These are phyloP conservation scores for Neurospora sp. DNA, from an alignment of 495 filamentous ascomycete species.

Conservation along the genomic window DNA sequence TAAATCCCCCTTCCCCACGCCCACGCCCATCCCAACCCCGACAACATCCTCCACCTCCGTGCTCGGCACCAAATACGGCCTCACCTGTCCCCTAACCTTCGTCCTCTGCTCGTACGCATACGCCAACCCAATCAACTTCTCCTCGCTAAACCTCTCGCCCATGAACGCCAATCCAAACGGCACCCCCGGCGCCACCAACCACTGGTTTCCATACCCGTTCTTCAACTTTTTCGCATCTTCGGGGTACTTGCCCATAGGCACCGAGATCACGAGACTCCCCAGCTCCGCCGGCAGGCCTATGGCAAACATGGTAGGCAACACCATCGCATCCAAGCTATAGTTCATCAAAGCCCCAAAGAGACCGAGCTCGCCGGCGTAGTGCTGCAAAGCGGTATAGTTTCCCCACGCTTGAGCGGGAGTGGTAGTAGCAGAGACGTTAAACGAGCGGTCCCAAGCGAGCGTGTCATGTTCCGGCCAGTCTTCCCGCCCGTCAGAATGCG, in stretches of 20 bases:
- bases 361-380: conserved; percentile 13
- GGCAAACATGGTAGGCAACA: conserved; percentile 28
- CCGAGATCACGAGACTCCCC: conserved; percentile 33
- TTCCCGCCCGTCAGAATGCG: conserved; percentile 8
- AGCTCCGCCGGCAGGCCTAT: conserved; percentile 13
- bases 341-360: conserved; percentile 23
- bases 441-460: conserved; percentile 23
- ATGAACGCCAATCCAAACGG: conserved; percentile 36
- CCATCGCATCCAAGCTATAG: conserved; percentile 31
- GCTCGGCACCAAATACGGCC: conserved; percentile 39
- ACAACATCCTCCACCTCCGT: conserved; percentile 35
- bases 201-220: conserved; percentile 5
- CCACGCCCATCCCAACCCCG: background rate
- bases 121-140: conserved; percentile 49
- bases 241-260: conserved; percentile 30
- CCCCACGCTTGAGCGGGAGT: background rate
- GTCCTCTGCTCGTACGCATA: conserved; percentile 62
- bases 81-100: conserved; percentile 33
- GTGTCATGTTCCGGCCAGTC: conserved; percentile 25
- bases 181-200: conserved; percentile 4
- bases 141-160: conserved; percentile 44
- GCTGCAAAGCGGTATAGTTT: conserved; percentile 6
- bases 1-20: background rate
- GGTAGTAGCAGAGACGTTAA: conserved; percentile 4
- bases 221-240: conserved; percentile 2